Conservation (phyloP, 345 rosid genomes). For the Aquilaria yunnanensis region DNA sequence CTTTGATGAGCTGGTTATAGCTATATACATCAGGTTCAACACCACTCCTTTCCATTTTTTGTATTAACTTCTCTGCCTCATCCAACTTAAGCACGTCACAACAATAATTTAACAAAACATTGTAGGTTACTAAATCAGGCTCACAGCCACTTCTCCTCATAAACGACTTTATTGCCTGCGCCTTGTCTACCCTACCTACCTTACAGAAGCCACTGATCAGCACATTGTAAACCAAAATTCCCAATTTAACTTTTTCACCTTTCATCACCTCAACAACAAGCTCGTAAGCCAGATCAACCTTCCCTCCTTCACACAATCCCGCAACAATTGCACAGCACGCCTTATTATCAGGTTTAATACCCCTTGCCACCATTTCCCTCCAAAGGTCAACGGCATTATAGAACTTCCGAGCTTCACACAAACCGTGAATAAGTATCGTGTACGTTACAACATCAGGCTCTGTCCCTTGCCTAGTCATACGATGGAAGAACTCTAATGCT, state of each 20-base stretch:
- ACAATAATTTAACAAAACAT: conserved; percentile 66
- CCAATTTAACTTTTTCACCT: conserved; percentile 43
- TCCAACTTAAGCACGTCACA: conserved; percentile 57
- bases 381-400: conserved; percentile 54
- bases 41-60: conserved; percentile 65
- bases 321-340: conserved; percentile 59
- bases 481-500: conserved; percentile 57
- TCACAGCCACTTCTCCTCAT: conserved; percentile 64
- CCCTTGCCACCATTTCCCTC: conserved; percentile 59
- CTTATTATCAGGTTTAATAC: conserved; percentile 53
- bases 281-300: conserved; percentile 88
- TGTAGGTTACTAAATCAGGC: conserved; percentile 79
- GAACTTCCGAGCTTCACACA: conserved; percentile 50
- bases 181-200: conserved; percentile 72
- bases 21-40: conserved; percentile 72
- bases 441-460: conserved; percentile 81
- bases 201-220: conserved; percentile 81
- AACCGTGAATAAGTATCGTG: conserved; percentile 65
- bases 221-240: conserved; percentile 59
- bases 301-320: conserved; percentile 64
- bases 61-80: conserved; percentile 53
- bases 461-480: conserved; percentile 56
- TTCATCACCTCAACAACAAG: conserved; percentile 60
- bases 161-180: conserved; percentile 54
- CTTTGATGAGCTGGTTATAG: conserved; percentile 79